Percentiles rank a stretch among this genome's conserved stretches.
Conservation (phyloP, 306 rosid genomes). For the Mimosa pudica region DNA sequence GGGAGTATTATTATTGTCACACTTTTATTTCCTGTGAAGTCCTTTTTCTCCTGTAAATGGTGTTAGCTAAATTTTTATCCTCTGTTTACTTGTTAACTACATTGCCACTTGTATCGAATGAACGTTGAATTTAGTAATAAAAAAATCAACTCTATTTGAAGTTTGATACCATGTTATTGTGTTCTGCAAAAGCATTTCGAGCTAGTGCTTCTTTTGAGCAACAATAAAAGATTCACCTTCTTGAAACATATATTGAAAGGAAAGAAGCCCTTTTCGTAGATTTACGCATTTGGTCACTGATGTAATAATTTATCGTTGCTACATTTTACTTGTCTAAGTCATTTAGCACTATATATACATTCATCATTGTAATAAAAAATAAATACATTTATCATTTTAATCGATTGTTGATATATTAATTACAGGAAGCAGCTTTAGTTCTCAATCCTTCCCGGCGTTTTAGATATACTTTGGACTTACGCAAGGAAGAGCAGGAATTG, state of each 20-base stretch:
- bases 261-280: neutral
- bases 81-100: no score
- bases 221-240: neutral
- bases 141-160: neutral
- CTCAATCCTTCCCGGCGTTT: slow-evolving; percentile 89
- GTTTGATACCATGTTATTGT: neutral
- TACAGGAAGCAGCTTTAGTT: slow-evolving; percentile 90
- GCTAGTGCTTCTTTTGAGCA: neutral
- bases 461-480: slow-evolving; percentile 87
- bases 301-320: neutral
- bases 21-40: no score
- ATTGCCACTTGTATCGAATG: no score
- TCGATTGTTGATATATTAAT: slow-evolving; percentile 22
- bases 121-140: neutral
- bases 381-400: slow-evolving; percentile 17
- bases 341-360: neutral
- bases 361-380: neutral
- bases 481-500: slow-evolving; percentile 69
- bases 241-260: neutral
- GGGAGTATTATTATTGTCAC: no score
- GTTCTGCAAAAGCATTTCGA: neutral
- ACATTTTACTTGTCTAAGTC: neutral
- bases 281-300: neutral
- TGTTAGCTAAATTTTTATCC: no score
- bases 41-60: no score